Conservation (phyloP, 768 basidiomycete species). For the Aureoboletus auriporus region DNA sequence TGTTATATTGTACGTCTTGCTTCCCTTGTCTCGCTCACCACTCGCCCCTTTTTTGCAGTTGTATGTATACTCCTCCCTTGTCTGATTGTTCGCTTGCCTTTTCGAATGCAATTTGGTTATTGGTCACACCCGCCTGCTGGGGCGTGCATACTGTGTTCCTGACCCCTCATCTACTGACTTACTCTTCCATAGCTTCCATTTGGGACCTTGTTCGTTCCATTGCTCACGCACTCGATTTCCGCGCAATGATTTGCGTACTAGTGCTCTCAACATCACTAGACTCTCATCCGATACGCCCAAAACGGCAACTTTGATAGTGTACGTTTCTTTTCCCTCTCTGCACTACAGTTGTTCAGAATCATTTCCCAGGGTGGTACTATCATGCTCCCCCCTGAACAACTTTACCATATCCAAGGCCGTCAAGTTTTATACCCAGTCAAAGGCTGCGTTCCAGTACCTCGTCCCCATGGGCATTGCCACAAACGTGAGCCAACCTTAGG, state of each 20-base stretch:
- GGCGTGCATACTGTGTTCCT: slow-evolving; percentile 33
- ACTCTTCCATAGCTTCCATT: slow-evolving; percentile 47
- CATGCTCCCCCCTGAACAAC: slow-evolving; percentile 53
- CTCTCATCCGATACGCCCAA: slow-evolving; percentile 44
- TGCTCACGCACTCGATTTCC: slow-evolving; percentile 60
- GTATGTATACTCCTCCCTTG: slow-evolving; percentile 12
- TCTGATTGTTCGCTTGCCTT: not conserved
- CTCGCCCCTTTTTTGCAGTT: slow-evolving; percentile 17
- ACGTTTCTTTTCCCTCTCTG: slow-evolving; percentile 3
- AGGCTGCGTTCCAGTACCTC: slow-evolving; percentile 42
- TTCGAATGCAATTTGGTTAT: slow-evolving; percentile 46
- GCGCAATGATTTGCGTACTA: slow-evolving; percentile 72
- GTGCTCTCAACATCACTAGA: slow-evolving; percentile 42
- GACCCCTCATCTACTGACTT: not conserved
- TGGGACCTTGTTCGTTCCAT: slow-evolving; percentile 74
- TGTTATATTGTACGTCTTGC: slow-evolving; percentile 55
- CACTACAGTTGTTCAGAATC: not conserved
- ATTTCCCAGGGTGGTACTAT: slow-evolving; percentile 43
- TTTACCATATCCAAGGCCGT: slow-evolving; percentile 59
- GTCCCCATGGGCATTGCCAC: slow-evolving; percentile 51
- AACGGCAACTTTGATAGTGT: slow-evolving; percentile 41
- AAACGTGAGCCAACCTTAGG: slow-evolving; percentile 51
- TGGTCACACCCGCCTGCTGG: slow-evolving; percentile 59
- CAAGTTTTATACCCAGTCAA: slow-evolving; percentile 45
- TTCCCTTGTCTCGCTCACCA: not conserved